Evolutionary conservation across 495 filamentous ascomycete species (phyloP).

Genomic region (Penicillium coprophilum): DNA sequence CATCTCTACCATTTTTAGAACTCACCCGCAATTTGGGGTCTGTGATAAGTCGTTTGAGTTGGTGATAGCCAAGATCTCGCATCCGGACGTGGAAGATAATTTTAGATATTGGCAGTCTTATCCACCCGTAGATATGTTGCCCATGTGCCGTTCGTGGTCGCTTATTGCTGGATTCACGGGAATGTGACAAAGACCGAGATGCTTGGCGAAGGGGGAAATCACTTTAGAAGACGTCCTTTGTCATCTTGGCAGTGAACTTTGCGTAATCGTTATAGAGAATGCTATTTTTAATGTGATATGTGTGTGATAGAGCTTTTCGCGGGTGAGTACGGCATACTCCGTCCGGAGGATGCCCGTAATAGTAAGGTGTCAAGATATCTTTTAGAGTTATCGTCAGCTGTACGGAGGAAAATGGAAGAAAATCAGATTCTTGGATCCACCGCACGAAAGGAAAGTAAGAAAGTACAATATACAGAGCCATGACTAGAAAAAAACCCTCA

Average conservation of each 20-base stretch:
- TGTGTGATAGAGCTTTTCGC: conserved; percentile 4
- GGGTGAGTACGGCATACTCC: not conserved
- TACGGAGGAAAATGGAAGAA: not conserved
- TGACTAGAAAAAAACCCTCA: not conserved
- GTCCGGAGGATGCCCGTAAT: too few species aligned
- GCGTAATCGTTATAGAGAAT: not conserved
- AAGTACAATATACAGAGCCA: not conserved
- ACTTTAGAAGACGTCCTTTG: not conserved
- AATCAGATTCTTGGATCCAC: not conserved
- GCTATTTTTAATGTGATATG: conserved; percentile 13
- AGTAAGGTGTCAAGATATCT: not conserved
- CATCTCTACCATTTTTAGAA: conserved; percentile 8
- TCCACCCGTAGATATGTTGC: not conserved
- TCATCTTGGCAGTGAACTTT: not conserved
- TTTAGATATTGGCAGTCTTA: conserved; percentile 7
- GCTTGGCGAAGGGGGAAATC: conserved; percentile 14
- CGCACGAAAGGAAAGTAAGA: not conserved
- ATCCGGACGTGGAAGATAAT: not conserved
- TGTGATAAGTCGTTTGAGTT: not conserved
- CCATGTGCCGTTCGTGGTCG: not conserved
- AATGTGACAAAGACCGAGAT: not conserved
- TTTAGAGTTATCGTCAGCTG: not conserved
- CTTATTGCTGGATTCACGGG: not conserved
- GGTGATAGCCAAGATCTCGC: conserved; percentile 9
- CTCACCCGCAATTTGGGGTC: not conserved